A percentile compares a stretch with the other conserved stretches of the same genome.
These are phyloP conservation scores for Backusella psychrophila DNA, from an alignment of 192 early-diverging fungal species.

Conservation along the genomic window DNA sequence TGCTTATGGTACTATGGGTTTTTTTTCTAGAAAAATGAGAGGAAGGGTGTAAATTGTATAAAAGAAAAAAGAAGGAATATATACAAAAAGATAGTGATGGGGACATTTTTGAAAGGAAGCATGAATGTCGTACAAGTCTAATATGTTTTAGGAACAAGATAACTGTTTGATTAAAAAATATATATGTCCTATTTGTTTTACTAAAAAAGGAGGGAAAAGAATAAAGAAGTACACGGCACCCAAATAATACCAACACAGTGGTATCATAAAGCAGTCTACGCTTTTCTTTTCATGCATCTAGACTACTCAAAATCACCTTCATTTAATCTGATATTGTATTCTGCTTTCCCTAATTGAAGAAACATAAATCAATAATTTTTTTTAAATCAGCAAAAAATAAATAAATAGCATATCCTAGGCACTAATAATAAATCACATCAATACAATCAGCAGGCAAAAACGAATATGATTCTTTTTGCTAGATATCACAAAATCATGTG, in stretches of 20 bases:
- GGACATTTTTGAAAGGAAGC: neutral
- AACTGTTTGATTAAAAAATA: neutral
- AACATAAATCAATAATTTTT: neutral
- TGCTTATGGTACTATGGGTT: neutral
- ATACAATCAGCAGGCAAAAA: neutral
- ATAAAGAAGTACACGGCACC: neutral
- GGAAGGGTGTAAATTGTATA: neutral
- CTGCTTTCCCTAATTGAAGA: neutral
- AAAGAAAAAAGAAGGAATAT: neutral
- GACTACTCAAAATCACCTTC: neutral
- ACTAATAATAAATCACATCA: neutral
- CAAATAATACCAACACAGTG: neutral
- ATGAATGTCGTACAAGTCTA: neutral
- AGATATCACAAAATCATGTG: neutral
- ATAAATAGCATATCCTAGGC: neutral
- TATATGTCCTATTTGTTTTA: neutral
- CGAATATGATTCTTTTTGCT: neutral
- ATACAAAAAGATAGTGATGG: neutral
- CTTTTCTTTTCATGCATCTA: neutral
- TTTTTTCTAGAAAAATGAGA: conserved; percentile 1
- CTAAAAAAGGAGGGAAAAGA: neutral
- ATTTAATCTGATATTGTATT: neutral
- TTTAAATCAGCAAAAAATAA: neutral
- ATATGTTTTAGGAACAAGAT: neutral
- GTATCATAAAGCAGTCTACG: neutral